Percentiles rank a stretch among this genome's conserved stretches.
Evolutionary conservation across 1,139 yeast genomes (phyloP).

Genomic region (Blastobotrys buckinghamii): DNA sequence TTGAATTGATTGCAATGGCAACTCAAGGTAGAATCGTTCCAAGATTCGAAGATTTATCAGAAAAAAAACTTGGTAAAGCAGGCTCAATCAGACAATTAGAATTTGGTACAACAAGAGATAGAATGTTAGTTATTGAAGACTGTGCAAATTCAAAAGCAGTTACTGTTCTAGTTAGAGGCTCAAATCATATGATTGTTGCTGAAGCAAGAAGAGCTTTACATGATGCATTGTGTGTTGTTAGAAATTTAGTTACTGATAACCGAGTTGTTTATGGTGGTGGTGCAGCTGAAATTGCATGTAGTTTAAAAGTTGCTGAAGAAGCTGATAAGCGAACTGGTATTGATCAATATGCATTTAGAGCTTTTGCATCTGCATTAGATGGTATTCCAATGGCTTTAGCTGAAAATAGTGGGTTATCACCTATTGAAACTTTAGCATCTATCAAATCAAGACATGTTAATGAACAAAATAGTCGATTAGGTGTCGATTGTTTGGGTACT

Average conservation of each 20-base stretch:
- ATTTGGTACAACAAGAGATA: slow-evolving; percentile 94
- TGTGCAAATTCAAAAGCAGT: slow-evolving; percentile 87
- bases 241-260: slow-evolving; percentile 87
- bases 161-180: slow-evolving; percentile 89
- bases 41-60: slow-evolving; percentile 83
- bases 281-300: slow-evolving; percentile 92
- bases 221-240: slow-evolving; percentile 94
- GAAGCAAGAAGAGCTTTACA: slow-evolving; percentile 96
- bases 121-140: slow-evolving; percentile 92
- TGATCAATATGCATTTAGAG: slow-evolving; percentile 96
- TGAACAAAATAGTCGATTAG: slow-evolving; percentile 64
- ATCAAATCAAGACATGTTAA: slow-evolving; percentile 81
- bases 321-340: slow-evolving; percentile 93
- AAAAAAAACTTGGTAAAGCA: slow-evolving; percentile 82
- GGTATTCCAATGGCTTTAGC: slow-evolving; percentile 92
- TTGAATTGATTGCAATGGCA: slow-evolving; percentile 94
- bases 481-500: slow-evolving; percentile 89
- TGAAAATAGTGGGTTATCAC: slow-evolving; percentile 92
- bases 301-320: slow-evolving; percentile 83
- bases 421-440: slow-evolving; percentile 80
- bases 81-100: slow-evolving; percentile 81
- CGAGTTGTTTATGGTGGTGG: slow-evolving; percentile 98
- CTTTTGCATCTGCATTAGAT: slow-evolving; percentile 87
- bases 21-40: slow-evolving; percentile 97
- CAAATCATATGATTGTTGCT: slow-evolving; percentile 95